Base-by-base conservation (phyloP, 2,329 filamentous ascomycete genomes). In the Fusarium sp. region DNA sequence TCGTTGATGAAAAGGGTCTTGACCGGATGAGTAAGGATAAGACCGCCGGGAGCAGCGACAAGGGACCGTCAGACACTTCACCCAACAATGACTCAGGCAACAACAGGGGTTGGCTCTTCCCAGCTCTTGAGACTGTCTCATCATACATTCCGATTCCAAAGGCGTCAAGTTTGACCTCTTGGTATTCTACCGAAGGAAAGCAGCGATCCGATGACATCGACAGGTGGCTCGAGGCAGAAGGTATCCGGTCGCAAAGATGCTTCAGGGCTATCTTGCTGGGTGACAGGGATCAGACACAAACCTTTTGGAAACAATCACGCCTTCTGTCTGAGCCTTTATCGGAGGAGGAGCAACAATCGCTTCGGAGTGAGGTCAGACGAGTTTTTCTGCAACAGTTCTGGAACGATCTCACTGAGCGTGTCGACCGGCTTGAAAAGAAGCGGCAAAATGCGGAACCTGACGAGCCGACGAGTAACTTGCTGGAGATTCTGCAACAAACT, bases 231-330 rank as follows among this genome's bases (percentile, higher is more conserved):
- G 40, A 65, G 14, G 40, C 38, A 14, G 63, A 65, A 20, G 29
- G 54, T 13, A 22, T 33, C 10, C 40, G 25, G 4, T 18, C 35
- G 36, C 47, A 65, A 22, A 11, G 29, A 4, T 40, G 38, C 18
- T 25, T 65, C n/a, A 16, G 35, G 3, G 54, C 56, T 31, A 50
- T 65, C 25, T 18, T 61, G 6, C n/a, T 47, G 11, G 63, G 63
- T 1, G 56, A 65, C 40, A 27, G 25, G 20, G 31, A 60, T 6
- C 40, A 65, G 22, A 65, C 29, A 5, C 42, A 40, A 14, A 65
- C 33, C 18, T 65, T 65, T 18, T 60, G 63, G 54, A 65, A 65
- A 52, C 63, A 65, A 25, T n/a, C 56, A 31, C 25, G 63, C 16
- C 40, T 65, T 22, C 16, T 65, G 2, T 60, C 56, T 16, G 50